Base-by-base conservation (phyloP, 371 early-diverging fungal species). In the Fennellomyces sp. region DNA sequence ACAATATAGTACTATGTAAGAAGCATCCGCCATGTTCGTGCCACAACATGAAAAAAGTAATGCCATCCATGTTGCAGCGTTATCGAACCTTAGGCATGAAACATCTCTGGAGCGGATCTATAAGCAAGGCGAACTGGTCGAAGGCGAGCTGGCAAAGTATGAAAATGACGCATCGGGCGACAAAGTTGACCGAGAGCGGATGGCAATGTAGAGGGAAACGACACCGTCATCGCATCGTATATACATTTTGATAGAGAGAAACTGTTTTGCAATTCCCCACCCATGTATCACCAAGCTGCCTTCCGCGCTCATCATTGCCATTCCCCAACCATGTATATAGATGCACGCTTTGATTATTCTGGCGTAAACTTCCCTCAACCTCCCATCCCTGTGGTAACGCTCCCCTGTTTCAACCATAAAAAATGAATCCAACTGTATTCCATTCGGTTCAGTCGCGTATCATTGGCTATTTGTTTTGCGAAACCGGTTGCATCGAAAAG, bases 1-100 rank as follows among this genome's bases (percentile, higher is more conserved):
- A 77, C 55, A 33, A 51, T 29, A 42, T 68, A 13, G 41, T 77
- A 15, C 38, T 76, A 58, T 60, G 68, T 68, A 62, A 63, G 31
- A 10, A 12, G 17, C 21, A 48, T 33, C n/a, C 25, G 17, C 19
- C 5, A 13, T 31, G 30, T 6, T 35, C n/a, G 3, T 45, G 45
- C 45, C 7, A 45, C 45, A 15, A 45, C 7, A 45, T 15, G 5
- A 19, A 23, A 5, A 23, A 15, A 23, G 5, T 5, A 19, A 49
- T 51, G 26, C 12, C 15, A 30, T 12, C 13, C 7, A 31, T 11
- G 8, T 35, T 5, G 39, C 27, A 61, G 61, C 49, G 6, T 31
- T 61, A 27, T 61, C 55, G 17, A 55, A 55, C 29, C 31, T 61
- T 12, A 36, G 48, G 25, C 19, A 38, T 19, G 61, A 61, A 33